A percentile compares a stretch with the other conserved stretches of the same genome.
These are phyloP conservation scores for Drechslerella coelobrocha DNA, from an alignment of 2,329 filamentous ascomycete genomes.

Conservation along the genomic window DNA sequence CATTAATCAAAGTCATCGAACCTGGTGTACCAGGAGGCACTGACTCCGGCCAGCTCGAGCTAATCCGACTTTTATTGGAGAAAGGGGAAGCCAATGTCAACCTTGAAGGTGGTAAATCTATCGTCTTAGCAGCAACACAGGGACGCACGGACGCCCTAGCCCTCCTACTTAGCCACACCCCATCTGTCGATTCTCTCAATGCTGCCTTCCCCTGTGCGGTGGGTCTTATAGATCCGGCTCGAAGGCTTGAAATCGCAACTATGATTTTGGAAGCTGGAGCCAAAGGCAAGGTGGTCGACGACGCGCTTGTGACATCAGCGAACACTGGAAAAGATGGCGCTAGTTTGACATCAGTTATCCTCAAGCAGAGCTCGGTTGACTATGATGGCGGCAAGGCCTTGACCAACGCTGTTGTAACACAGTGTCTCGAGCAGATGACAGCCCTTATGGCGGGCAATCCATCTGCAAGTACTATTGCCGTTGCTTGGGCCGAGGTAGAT, in stretches of 20 bases:
- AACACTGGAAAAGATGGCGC: constrained; percentile 17
- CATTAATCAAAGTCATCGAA: constrained; percentile 20
- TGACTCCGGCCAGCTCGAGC: constrained; percentile 8
- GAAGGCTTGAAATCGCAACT: constrained; percentile 13
- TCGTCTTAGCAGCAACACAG: constrained; percentile 11
- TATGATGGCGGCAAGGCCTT: constrained; percentile 19
- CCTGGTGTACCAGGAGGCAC: constrained; percentile 16
- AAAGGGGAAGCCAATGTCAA: constrained; percentile 24
- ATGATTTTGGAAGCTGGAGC: constrained; percentile 25
- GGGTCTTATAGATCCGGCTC: background rate
- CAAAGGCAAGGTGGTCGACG: constrained; percentile 20
- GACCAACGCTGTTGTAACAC: constrained; percentile 10
- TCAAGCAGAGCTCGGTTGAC: constrained; percentile 20
- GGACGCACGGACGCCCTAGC: constrained; percentile 1
- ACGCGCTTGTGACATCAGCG: constrained; percentile 12
- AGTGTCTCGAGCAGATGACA: constrained; percentile 18
- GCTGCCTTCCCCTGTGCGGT: constrained; percentile 20
- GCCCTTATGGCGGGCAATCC: constrained; percentile 12
- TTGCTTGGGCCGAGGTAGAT: constrained; percentile 11
- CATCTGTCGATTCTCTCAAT: constrained; percentile 18
- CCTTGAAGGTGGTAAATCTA: constrained; percentile 8
- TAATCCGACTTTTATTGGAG: constrained; percentile 15
- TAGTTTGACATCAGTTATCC: constrained; percentile 16
- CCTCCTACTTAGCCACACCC: constrained; percentile 2
- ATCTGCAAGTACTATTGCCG: constrained; percentile 7